These are phyloP conservation scores for Geotrichum siamense DNA, from an alignment of 1,139 yeast genomes.

Conservation along the genomic window DNA sequence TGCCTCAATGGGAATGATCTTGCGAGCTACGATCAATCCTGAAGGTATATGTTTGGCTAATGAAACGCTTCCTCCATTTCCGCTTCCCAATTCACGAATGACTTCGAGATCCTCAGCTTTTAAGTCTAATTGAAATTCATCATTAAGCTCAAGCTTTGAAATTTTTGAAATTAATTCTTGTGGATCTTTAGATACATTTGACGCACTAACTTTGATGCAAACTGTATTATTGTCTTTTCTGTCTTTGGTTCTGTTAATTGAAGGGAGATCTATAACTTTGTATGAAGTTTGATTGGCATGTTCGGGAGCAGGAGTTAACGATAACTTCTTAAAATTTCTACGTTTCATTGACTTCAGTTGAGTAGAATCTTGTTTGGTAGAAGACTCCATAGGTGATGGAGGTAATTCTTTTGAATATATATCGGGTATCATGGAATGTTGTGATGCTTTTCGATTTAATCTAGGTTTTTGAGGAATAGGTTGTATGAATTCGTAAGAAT, in stretches of 20 bases:
- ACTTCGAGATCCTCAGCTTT: conserved; percentile 64
- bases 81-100: conserved; percentile 76
- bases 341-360: conserved; percentile 59
- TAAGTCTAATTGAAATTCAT: conserved; percentile 46
- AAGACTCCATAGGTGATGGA: conserved; percentile 12
- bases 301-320: conserved; percentile 34
- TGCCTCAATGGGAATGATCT: conserved; percentile 78
- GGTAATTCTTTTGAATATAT: conserved; percentile 11
- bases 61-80: conserved; percentile 89
- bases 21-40: conserved; percentile 84
- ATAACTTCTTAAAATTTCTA: conserved; percentile 65
- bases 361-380: no score
- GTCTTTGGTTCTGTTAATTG: conserved; percentile 14
- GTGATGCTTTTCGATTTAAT: conserved; percentile 4
- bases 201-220: no score
- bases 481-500: no score
- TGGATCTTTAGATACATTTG: background rate
- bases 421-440: background rate
- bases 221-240: background rate
- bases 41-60: conserved; percentile 86
- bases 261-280: conserved; percentile 12
- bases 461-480: background rate
- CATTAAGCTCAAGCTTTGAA: conserved; percentile 40
- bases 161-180: conserved; percentile 28
- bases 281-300: conserved; percentile 13